These are phyloP conservation scores for Rubroshorea leprosula DNA, from an alignment of 345 rosid species.

Conservation along the genomic window DNA sequence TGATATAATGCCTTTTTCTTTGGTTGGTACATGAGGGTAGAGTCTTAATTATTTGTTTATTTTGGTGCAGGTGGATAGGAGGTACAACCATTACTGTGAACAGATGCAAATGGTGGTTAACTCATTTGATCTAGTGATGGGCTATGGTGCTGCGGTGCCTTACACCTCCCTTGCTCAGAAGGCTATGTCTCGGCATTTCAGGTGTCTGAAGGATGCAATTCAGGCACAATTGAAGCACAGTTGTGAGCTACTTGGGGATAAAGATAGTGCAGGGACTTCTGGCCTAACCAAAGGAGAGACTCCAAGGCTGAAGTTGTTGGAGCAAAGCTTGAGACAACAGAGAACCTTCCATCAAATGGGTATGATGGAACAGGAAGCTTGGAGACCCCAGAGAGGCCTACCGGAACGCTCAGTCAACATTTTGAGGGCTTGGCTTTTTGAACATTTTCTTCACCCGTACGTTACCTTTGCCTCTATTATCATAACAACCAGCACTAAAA, in stretches of 20 bases:
- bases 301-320: conserved; percentile 74
- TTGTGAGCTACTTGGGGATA: conserved; percentile 77
- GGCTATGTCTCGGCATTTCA: conserved; percentile 95
- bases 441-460: conserved; percentile 99
- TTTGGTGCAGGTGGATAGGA: conserved; percentile 72
- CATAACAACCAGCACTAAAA: too few relatives aligned
- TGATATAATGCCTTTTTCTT: conserved; percentile 2
- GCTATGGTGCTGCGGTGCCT: conserved; percentile 79
- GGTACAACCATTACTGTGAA: conserved; percentile 90
- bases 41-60: not conserved
- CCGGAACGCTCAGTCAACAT: conserved; percentile 95
- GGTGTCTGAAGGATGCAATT: conserved; percentile 89
- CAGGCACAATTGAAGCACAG: conserved; percentile 63
- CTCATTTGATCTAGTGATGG: conserved; percentile 92
- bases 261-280: conserved; percentile 55
- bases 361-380: conserved; percentile 95
- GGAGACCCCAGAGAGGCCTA: conserved; percentile 95
- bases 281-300: conserved; percentile 96
- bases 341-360: conserved; percentile 93
- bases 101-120: conserved; percentile 98
- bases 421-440: conserved; percentile 94
- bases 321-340: conserved; percentile 87
- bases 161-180: conserved; percentile 94
- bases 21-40: not conserved
- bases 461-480: conserved; percentile 15